Base-by-base conservation (phyloP, 2,329 filamentous ascomycete species). In the Scytalidium lignicola region DNA sequence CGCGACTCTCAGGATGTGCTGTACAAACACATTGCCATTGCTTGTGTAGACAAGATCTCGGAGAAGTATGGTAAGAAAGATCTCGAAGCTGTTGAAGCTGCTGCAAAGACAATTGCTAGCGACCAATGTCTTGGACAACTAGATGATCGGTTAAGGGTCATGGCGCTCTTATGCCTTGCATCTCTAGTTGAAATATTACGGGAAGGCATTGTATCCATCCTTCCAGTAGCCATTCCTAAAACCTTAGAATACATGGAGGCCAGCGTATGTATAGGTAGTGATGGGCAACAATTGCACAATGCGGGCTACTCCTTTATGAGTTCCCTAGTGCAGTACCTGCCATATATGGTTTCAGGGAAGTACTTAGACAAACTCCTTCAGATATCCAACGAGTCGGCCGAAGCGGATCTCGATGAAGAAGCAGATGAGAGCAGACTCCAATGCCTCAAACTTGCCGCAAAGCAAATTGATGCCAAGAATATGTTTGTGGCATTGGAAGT, bases 21-120 rank as follows among this genome's bases (percentile, higher is more conserved):
- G 22, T 85, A 93, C 65, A 90, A 92, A 69, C 85, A 90, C 60
- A 90, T 88, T 10, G 88, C 91, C 1, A 84, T 99, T 53, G 83
- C 84, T 29, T 97, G 92, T 59, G 85, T 97, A 41, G 91, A 96
- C 69, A 88, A 89, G 67, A 95, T 99, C 54, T 82, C 88, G 2
- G 91, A 96, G 69, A 92, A 92, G 66, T 97, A 96, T 65, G 95
- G 93, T 57, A 95, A 93, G 74, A 95, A 91, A 66, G 88, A 96
- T 61, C 76, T 86, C 1, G 82, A 86, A 57, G 84, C 83, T 41
- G 86, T 96, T 41, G 76, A 86, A 21, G 79, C 80, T 3, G 86
- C 90, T 4, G 89, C 90, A 3, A 75, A 83, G 51, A 86, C 85
- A 1, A 86, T 99, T 59, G 83, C 88, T 32, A 83, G 90, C 40